Evolutionary conservation across 108 stramenopile species (phyloP).

Genomic region (Pseudonitzschia delicatissima): DNA sequence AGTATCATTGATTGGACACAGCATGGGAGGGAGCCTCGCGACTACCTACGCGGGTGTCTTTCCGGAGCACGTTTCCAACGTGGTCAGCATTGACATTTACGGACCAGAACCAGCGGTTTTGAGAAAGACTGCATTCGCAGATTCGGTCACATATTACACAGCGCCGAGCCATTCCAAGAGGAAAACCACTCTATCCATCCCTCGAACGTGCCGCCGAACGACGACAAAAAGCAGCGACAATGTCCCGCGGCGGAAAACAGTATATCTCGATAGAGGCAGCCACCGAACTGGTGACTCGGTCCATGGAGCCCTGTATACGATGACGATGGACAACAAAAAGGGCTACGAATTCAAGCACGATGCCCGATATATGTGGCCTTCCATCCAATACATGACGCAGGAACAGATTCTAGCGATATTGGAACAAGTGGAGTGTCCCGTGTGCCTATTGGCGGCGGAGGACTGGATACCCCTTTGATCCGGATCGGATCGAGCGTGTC

Average conservation of each 20-base stretch:
- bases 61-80: constrained; percentile 52
- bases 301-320: background rate
- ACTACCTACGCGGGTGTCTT: constrained; percentile 56
- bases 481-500: constrained; percentile 17
- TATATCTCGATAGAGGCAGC: constrained; percentile 59
- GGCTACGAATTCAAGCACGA: constrained; percentile 62
- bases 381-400: constrained; percentile 50
- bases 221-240: constrained; percentile 44
- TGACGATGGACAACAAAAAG: background rate
- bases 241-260: constrained; percentile 58
- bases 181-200: constrained; percentile 19
- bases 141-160: background rate
- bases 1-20: constrained; percentile 53
- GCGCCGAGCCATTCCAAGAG: background rate
- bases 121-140: too few species aligned
- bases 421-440: constrained; percentile 38
- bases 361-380: constrained; percentile 61
- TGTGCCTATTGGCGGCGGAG: constrained; percentile 44
- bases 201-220: constrained; percentile 44
- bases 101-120: constrained; percentile 33
- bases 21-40: constrained; percentile 65
- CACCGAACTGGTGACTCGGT: constrained; percentile 52
- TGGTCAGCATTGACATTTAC: constrained; percentile 57
- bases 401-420: constrained; percentile 52
- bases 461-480: constrained; percentile 58